A percentile compares a stretch with the other conserved stretches of the same genome.
Conservation (phyloP, 768 basidiomycete genomes). For the Rhizopogon salebrosus region DNA sequence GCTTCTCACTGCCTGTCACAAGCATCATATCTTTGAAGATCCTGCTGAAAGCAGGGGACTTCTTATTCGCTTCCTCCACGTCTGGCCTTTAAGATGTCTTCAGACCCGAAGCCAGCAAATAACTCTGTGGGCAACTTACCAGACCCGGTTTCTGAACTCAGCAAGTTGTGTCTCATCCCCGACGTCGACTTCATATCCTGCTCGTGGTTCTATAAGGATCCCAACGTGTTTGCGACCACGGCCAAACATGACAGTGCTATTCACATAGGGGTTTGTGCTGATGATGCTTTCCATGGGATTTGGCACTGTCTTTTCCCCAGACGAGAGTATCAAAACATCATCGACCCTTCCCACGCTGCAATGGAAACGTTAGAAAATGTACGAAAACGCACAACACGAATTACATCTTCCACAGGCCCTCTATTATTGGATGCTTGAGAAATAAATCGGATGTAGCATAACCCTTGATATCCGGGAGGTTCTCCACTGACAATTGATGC, state of each 20-base stretch:
- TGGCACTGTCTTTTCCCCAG: constrained; percentile 30
- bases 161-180: constrained; percentile 21
- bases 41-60: constrained; percentile 35
- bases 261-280: constrained; percentile 13
- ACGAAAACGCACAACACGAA: neutral
- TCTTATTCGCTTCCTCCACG: constrained; percentile 38
- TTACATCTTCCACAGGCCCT: constrained; percentile 40
- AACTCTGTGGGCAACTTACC: constrained; percentile 19
- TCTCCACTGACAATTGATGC: constrained; percentile 26
- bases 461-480: constrained; percentile 32
- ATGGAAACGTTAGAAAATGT: neutral
- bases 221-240: constrained; percentile 24
- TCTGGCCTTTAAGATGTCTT: constrained; percentile 20
- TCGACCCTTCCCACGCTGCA: constrained; percentile 34
- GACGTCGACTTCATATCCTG: constrained; percentile 29
- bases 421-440: constrained; percentile 36
- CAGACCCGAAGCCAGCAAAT: neutral
- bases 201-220: constrained; percentile 27
- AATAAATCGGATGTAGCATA: constrained; percentile 43
- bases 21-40: constrained; percentile 51
- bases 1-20: constrained; percentile 35
- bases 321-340: constrained; percentile 27
- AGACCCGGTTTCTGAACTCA: constrained; percentile 32
- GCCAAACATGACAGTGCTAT: constrained; percentile 37
- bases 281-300: constrained; percentile 30